Evolutionary conservation across 805 yeast species (phyloP).

Genomic region (Candida sonorensis): DNA sequence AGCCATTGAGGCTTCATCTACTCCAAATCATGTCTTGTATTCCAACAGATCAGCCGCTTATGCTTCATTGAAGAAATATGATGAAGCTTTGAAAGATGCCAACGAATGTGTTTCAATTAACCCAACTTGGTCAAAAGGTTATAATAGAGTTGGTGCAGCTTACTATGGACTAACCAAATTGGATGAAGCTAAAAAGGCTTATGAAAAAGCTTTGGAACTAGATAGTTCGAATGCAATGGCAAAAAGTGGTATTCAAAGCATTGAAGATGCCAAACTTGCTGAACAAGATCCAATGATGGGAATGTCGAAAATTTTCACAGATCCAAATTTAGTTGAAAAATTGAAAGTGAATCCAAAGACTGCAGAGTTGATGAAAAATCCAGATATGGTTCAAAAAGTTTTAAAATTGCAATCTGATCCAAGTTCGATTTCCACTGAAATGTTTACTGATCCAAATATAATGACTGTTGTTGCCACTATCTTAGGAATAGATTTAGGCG

Average conservation of each 20-base stretch:
- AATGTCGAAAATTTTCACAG: slow-evolving; percentile 67
- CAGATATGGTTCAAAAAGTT: slow-evolving; percentile 68
- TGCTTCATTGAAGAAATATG: slow-evolving; percentile 71
- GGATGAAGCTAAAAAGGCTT: slow-evolving; percentile 65
- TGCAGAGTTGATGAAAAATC: slow-evolving; percentile 80
- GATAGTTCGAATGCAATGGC: slow-evolving; percentile 86
- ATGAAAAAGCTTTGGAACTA: slow-evolving; percentile 71
- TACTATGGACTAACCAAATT: slow-evolving; percentile 77
- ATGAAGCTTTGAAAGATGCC: slow-evolving; percentile 78
- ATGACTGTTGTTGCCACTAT: slow-evolving; percentile 84
- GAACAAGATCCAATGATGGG: slow-evolving; percentile 57
- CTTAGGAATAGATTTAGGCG: slow-evolving; percentile 72
- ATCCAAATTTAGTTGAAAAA: slow-evolving; percentile 71
- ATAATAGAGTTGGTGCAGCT: slow-evolving; percentile 91
- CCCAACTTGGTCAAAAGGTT: slow-evolving; percentile 92
- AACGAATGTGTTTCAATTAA: slow-evolving; percentile 74
- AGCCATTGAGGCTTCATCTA: slow-evolving; percentile 77
- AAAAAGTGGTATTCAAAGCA: slow-evolving; percentile 67
- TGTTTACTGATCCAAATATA: slow-evolving; percentile 75
- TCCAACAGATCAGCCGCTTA: slow-evolving; percentile 93
- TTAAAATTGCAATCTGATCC: slow-evolving; percentile 62
- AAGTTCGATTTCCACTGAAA: slow-evolving; percentile 58
- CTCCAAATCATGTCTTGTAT: slow-evolving; percentile 86
- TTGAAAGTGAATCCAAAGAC: slow-evolving; percentile 83
- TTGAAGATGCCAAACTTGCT: slow-evolving; percentile 44